A percentile compares a stretch with the other conserved stretches of the same genome.
phyloP scores from a whole-genome alignment of 2,329 filamentous ascomycete species.

The Aspergillus versicolor region DNA sequence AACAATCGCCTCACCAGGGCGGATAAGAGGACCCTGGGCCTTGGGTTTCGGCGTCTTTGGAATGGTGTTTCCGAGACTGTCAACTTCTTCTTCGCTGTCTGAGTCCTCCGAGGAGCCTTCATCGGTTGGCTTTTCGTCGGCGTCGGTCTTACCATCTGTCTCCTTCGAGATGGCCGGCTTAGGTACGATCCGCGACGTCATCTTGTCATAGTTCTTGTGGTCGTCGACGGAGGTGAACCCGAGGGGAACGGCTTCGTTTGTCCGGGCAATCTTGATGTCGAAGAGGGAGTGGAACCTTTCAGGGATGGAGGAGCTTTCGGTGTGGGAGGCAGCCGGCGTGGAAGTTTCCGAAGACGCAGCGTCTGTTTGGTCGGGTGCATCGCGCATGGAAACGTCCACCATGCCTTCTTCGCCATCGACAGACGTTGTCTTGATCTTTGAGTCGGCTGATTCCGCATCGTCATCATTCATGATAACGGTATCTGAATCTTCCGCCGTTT shows the following conservation, averaged over 20 bases:
- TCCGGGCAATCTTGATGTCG: slow-evolving; percentile 66
- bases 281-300: slow-evolving; percentile 70
- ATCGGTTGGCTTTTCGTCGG: slow-evolving; percentile 16
- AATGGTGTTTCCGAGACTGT: slow-evolving; percentile 13
- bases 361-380: slow-evolving; percentile 45
- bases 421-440: slow-evolving; percentile 72
- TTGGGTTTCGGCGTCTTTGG: slow-evolving; percentile 22
- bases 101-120: slow-evolving; percentile 9
- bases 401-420: slow-evolving; percentile 87
- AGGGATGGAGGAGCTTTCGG: slow-evolving; percentile 61
- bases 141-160: background rate
- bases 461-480: slow-evolving; percentile 64
- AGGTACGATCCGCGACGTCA: slow-evolving; percentile 48
- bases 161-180: slow-evolving; percentile 10
- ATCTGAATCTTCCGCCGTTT: slow-evolving; percentile 62
- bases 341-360: slow-evolving; percentile 16
- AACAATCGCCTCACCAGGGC: slow-evolving; percentile 79
- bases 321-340: slow-evolving; percentile 27
- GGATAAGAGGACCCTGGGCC: slow-evolving; percentile 65
- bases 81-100: slow-evolving; percentile 13
- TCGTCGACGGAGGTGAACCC: slow-evolving; percentile 67
- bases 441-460: slow-evolving; percentile 64
- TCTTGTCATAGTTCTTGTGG: slow-evolving; percentile 56
- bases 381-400: slow-evolving; percentile 84
- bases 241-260: slow-evolving; percentile 63